phyloP scores from a whole-genome alignment of 129 eudicot species.

The Cynara cardunculus region DNA sequence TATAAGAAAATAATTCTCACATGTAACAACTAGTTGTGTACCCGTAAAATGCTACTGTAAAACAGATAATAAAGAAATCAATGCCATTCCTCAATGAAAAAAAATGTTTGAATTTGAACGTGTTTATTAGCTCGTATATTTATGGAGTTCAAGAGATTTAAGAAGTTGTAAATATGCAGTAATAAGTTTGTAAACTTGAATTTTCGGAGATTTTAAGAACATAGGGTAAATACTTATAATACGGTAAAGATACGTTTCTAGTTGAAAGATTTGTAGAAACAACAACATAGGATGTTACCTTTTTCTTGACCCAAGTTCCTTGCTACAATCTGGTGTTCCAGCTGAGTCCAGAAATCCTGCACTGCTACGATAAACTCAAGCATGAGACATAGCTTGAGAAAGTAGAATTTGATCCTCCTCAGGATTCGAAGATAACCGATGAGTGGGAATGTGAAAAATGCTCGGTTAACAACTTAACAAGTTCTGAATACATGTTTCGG shows the following conservation, averaged over 20 bases:
- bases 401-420: neutral
- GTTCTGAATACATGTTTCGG: neutral
- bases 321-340: conserved; percentile 21
- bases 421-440: neutral
- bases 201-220: neutral
- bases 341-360: conserved; percentile 37
- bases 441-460: neutral
- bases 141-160: neutral
- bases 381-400: neutral
- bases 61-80: neutral
- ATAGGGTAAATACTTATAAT: neutral
- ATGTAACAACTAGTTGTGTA: neutral
- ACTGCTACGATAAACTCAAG: conserved; percentile 28
- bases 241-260: neutral
- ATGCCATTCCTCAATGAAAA: neutral
- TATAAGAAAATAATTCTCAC: neutral
- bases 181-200: neutral
- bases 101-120: neutral
- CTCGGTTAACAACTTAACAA: neutral
- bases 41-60: neutral
- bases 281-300: conserved; percentile 20
- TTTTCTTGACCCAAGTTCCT: conserved; percentile 41
- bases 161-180: neutral
- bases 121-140: neutral
- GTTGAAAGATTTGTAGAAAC: neutral